Conservation (phyloP, 169 alveolate species). For the Plasmodium vinckei region DNA sequence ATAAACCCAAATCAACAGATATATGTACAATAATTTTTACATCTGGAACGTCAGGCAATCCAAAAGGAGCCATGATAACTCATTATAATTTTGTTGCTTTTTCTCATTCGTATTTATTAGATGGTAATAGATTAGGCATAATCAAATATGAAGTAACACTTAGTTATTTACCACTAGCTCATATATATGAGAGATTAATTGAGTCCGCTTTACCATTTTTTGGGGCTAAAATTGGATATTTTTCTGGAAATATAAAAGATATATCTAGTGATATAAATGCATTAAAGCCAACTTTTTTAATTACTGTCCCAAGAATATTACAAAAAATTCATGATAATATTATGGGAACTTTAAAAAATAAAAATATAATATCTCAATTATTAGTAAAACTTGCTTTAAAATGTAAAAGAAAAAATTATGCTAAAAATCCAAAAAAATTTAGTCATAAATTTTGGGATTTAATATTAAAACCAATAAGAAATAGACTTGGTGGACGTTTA, state of each 20-base stretch:
- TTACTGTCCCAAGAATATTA: conserved; percentile 85
- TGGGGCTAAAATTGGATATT: conserved; percentile 91
- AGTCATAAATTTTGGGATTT: conserved; percentile 76
- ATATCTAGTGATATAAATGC: conserved; percentile 89
- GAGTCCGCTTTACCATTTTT: conserved; percentile 80
- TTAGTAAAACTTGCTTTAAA: conserved; percentile 80
- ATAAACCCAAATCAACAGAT: conserved; percentile 7
- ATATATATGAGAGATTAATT: conserved; percentile 92
- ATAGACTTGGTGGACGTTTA: conserved; percentile 82
- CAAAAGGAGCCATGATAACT: conserved; percentile 95
- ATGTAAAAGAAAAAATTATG: conserved; percentile 62
- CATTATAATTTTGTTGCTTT: conserved; percentile 88
- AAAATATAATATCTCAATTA: conserved; percentile 73
- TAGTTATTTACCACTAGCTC: conserved; percentile 94
- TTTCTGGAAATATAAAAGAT: conserved; percentile 91
- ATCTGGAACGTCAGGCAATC: conserved; percentile 95
- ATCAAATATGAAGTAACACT: conserved; percentile 82
- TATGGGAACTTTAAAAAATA: conserved; percentile 78
- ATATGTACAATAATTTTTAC: conserved; percentile 71
- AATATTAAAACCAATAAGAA: conserved; percentile 80
- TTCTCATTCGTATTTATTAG: conserved; percentile 76
- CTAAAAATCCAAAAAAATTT: conserved; percentile 77
- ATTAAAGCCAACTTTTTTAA: conserved; percentile 84
- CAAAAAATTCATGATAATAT: conserved; percentile 84
- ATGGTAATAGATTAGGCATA: conserved; percentile 83